A percentile compares a stretch with the other conserved stretches of the same genome.
phyloP scores from a whole-genome alignment of 208 protist genomes.

The Phytomonas francai region DNA sequence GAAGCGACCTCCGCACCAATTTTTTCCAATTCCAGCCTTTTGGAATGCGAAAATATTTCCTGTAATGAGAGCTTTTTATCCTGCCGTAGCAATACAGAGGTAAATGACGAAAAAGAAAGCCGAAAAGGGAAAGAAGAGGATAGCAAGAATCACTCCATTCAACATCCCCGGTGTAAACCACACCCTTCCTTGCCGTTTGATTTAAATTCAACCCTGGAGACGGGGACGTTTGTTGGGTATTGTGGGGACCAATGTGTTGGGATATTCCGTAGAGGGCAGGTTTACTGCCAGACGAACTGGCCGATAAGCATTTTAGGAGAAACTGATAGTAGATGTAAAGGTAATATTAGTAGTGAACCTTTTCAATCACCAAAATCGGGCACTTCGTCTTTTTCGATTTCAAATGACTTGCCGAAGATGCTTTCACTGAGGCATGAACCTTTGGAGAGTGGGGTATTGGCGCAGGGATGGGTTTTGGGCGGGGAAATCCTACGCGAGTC shows the following conservation, averaged over 20 bases:
- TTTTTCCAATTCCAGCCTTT: too few relatives aligned
- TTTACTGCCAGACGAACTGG: conserved; percentile 10
- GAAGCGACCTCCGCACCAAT: too few relatives aligned
- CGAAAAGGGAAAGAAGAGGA: not conserved
- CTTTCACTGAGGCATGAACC: not conserved
- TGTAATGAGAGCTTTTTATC: not conserved
- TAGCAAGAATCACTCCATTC: too few relatives aligned
- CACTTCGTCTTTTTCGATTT: not conserved
- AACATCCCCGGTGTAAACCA: too few relatives aligned
- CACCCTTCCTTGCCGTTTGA: not conserved
- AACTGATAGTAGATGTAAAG: not conserved
- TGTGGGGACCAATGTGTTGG: conserved; percentile 19
- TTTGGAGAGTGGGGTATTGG: not conserved
- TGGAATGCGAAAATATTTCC: not conserved
- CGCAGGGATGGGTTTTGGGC: not conserved
- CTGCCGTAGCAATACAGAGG: not conserved
- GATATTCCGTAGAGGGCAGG: conserved; percentile 11
- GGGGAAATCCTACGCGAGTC: conserved; percentile 53
- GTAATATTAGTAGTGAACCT: not conserved
- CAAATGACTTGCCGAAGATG: not conserved
- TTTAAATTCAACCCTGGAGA: not conserved
- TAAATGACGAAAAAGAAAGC: not conserved
- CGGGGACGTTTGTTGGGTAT: conserved; percentile 13
- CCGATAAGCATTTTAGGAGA: too few relatives aligned
- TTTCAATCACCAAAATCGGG: not conserved